Evolutionary conservation across 2,329 filamentous ascomycete species (phyloP), one percentile per base, ranked within the genome.

Genomic region (Chrysosporium queenslandicum): DNA sequence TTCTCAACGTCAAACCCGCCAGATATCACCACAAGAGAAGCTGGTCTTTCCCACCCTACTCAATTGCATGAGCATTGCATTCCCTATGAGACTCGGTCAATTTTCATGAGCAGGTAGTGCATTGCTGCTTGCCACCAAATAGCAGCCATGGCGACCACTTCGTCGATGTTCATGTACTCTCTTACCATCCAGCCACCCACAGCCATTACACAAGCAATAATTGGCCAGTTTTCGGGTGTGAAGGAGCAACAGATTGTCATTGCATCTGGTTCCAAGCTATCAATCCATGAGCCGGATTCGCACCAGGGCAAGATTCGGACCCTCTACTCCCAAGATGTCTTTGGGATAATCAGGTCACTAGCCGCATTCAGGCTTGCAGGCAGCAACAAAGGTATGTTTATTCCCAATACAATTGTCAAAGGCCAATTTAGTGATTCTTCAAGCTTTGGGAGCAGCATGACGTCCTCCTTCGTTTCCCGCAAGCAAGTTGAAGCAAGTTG

Each of bases 221-320:
- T 95, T 55, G 94, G 92, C 62, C 91, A 97, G 73, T 97, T 97
- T 71, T 84, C 88, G 55, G 90, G 91, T 60, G 95, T 88, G 58
- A 94, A 91, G 74, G 91, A 96, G 72, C 92, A 98, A 76, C 90
- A 96, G 72, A 95, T 99, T 66, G 81, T 96, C 68, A 91, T 90
- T 25, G 91, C 86, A 46, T 91, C 88, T 49, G 92, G 92, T 56
- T 94, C 92, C 56, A 86, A 86, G 60, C 80, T 99, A 56, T 86
- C 86, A 36, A 81, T 99, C 52, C 80, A 94, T 64, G 85, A 90
- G 55, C 88, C 92, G 20, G 87, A 95, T 65, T 83, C 88, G 21
- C 78, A 82, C 1, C 85, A 90, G 65, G 88, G 88, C 58, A 94
- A 92, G 69, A 83, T 97, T 63, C 80, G 85, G 46, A 88, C 89